Conservation (phyloP, 1,284 basidiomycete genomes). For the Naganishia albida region DNA sequence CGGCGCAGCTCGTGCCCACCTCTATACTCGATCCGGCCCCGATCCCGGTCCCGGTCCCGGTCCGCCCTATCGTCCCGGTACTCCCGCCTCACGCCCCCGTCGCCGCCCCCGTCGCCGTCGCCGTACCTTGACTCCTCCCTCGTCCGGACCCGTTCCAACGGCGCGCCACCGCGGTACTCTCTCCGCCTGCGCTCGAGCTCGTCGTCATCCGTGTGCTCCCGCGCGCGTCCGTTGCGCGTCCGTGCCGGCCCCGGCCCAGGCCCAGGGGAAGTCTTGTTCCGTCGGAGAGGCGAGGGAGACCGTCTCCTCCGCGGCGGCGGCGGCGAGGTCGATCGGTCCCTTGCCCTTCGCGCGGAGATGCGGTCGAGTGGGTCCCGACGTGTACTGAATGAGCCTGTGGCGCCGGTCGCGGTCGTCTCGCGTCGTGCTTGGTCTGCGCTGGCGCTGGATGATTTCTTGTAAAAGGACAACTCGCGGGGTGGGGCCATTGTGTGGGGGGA, state of each 20-base stretch:
- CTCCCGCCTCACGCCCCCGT: too few species aligned
- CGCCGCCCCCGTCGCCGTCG: background rate
- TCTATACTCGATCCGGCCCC: conserved; percentile 6
- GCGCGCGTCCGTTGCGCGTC: conserved; percentile 45
- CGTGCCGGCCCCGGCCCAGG: conserved; percentile 36
- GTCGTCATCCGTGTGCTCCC: conserved; percentile 28
- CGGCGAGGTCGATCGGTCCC: too few species aligned
- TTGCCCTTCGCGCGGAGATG: background rate
- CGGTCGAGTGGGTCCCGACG: conserved; percentile 45
- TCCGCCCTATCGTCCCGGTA: too few species aligned
- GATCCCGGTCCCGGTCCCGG: too few species aligned
- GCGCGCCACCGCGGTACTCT: conserved; percentile 32
- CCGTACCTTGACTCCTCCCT: conserved; percentile 14
- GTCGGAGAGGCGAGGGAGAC: background rate
- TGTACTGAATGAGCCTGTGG: conserved; percentile 40
- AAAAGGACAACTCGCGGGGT: conserved; percentile 52
- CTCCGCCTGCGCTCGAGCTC: conserved; percentile 31
- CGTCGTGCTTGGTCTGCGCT: background rate
- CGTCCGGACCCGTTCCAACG: conserved; percentile 26
- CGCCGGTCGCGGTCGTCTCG: background rate
- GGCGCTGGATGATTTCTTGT: conserved; percentile 46
- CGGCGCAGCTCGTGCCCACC: conserved; percentile 26
- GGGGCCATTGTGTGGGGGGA: conserved; percentile 6
- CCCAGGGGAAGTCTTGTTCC: background rate
- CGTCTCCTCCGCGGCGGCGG: conserved; percentile 41